Conservation (phyloP, 179 eudicot species). For the Actinidia chinensis region DNA sequence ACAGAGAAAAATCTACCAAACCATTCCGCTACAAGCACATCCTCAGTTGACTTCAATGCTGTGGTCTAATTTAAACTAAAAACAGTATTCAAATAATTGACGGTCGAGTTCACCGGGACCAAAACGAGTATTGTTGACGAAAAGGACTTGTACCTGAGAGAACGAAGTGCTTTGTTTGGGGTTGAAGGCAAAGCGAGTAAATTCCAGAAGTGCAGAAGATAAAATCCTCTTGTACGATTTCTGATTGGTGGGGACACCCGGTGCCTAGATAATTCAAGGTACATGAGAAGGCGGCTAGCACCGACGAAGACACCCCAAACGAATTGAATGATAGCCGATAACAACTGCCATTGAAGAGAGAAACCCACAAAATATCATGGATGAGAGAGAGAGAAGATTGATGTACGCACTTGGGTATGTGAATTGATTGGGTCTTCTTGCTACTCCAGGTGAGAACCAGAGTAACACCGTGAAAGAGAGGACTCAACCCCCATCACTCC, state of each 20-base stretch:
- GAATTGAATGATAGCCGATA: constrained; percentile 49
- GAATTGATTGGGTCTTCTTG: background rate
- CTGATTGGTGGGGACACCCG: constrained; percentile 31
- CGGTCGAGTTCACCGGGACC: background rate
- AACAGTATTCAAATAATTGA: background rate
- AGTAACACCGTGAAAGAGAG: constrained; percentile 14
- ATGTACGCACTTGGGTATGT: background rate
- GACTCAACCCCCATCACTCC: too few relatives aligned
- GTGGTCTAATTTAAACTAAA: background rate
- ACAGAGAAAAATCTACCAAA: background rate
- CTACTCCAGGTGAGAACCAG: background rate
- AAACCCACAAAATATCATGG: background rate
- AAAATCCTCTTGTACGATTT: constrained; percentile 34
- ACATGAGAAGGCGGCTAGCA: constrained; percentile 38
- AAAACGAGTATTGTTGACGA: background rate
- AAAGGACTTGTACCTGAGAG: constrained; percentile 47
- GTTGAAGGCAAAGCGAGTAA: constrained; percentile 33
- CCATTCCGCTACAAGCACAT: background rate
- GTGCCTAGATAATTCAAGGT: constrained; percentile 41
- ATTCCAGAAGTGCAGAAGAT: constrained; percentile 32
- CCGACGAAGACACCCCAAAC: constrained; percentile 34
- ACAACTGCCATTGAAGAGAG: constrained; percentile 64
- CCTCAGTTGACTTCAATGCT: background rate
- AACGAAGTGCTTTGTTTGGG: constrained; percentile 42
- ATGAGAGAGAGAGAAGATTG: background rate